phyloP scores from a whole-genome alignment of 768 basidiomycete genomes.

The Tylopilus sp. region DNA sequence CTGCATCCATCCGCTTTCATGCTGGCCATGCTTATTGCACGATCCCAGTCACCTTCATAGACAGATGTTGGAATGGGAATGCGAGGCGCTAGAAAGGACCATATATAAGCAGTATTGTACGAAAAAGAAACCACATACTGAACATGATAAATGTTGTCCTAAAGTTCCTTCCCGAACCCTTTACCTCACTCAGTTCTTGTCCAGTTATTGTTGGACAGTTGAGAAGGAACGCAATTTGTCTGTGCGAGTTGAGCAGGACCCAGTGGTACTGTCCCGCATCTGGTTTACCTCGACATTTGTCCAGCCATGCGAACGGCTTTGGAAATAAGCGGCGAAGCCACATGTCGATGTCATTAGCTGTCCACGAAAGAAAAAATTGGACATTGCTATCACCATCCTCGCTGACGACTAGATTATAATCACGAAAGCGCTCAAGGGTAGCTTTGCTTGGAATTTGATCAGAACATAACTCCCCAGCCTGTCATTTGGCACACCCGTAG shows the following conservation, averaged over 20 bases:
- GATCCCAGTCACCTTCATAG: too few relatives aligned
- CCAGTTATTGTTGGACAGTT: not conserved
- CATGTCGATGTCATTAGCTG: not conserved
- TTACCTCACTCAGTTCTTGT: not conserved
- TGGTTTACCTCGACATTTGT: not conserved
- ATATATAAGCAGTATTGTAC: too few relatives aligned
- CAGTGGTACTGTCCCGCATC: not conserved
- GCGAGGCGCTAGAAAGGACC: not conserved
- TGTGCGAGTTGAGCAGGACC: not conserved
- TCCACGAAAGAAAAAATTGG: not conserved
- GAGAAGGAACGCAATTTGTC: not conserved
- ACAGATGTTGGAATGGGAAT: too few relatives aligned
- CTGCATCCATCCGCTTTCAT: too few relatives aligned
- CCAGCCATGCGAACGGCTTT: conserved; percentile 9
- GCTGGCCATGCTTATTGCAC: too few relatives aligned
- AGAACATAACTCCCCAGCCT: too few relatives aligned
- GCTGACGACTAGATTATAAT: not conserved
- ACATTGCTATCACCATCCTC: not conserved
- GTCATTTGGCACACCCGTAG: too few relatives aligned
- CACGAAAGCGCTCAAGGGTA: not conserved
- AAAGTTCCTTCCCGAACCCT: not conserved
- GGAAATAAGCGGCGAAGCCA: not conserved
- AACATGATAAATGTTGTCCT: not conserved
- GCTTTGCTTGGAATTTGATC: too few relatives aligned
- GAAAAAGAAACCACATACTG: too few relatives aligned